Base-by-base conservation (phyloP, 148 eudicot genomes). In the Nepenthes gracilis region DNA sequence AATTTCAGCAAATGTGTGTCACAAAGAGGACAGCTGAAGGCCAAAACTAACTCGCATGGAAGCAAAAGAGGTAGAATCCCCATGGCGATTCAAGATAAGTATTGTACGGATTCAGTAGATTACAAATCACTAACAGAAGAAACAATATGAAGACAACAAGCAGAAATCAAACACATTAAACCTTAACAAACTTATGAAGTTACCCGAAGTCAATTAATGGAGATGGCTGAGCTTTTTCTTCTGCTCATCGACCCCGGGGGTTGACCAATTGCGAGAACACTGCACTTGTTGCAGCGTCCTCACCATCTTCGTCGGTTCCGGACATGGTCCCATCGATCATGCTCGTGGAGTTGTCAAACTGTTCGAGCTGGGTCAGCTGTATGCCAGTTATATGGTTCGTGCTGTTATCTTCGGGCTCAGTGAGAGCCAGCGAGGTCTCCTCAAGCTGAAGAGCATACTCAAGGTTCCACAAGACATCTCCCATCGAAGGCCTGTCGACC, bases 401-500 rank as follows among this genome's bases (percentile, higher is more conserved):
- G 59, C 98, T 93, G 66, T 86, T 93, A 60, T 93, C 98, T 33
- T 88, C 96, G 2, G 94, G 89, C 55, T 93, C 96, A 67, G 72
- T 71, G 15, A 81, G 76, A 59, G 91, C 95, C 50, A 86, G 79
- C 33, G 96, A 84, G 15, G 94, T 83, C 70, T 88, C 96, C 59
- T 93, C 98, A 23, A 93, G 83, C 75, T 88, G 96, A 65, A 93
- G 87, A 37, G 98, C 91, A 68, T 93, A 93, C 64, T 93, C 96
- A 50, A 93, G 76, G 60, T 88, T 93, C 98, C 98, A 93, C 61
- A 93, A 67, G 33, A 88, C 87, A 69, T 93, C 98, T 38, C 98
- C 98, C 98, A 93, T 93, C 2, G 95, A 86, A 4, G 98, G 98
- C 74, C 98, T 81, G 60, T 88, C 98, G n/a, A 80, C 91, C 3